Conservation (phyloP, 2,329 filamentous ascomycete species). For the Ascochyta viciae-villosae region DNA sequence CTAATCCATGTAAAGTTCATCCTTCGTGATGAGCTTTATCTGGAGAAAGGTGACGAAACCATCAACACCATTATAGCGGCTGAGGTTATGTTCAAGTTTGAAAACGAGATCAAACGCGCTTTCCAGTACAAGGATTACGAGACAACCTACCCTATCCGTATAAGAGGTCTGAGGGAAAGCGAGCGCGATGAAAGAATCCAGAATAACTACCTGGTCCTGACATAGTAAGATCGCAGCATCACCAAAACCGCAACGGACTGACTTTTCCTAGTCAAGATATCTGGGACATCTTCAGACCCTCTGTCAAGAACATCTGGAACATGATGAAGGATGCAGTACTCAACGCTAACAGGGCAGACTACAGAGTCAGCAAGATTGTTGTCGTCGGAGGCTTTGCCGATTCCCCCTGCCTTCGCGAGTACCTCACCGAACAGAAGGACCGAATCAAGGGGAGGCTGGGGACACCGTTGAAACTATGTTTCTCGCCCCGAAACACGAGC, state of each 20-base stretch:
- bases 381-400: constrained; percentile 24
- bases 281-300: constrained; percentile 9
- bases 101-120: constrained; percentile 11
- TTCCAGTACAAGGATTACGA: constrained; percentile 7
- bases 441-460: neutral
- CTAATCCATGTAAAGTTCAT: neutral
- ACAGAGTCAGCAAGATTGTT: constrained; percentile 15
- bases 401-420: constrained; percentile 14
- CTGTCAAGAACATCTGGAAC: constrained; percentile 9
- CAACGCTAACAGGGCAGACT: neutral
- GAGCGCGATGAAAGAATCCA: neutral
- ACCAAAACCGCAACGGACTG: neutral
- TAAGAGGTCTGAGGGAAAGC: constrained; percentile 9
- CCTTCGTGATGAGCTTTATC: constrained; percentile 10
- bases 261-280: constrained; percentile 2
- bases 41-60: neutral
- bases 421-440: constrained; percentile 4
- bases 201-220: constrained; percentile 5
- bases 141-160: neutral
- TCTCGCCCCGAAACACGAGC: constrained; percentile 1
- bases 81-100: constrained; percentile 21
- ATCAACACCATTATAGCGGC: constrained; percentile 15
- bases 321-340: constrained; percentile 15
- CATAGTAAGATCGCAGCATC: constrained; percentile 4
- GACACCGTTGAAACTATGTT: neutral